A percentile compares a stretch with the other conserved stretches of the same genome.
Conservation (phyloP, 306 rosid genomes). For the Rosa lucieae region DNA sequence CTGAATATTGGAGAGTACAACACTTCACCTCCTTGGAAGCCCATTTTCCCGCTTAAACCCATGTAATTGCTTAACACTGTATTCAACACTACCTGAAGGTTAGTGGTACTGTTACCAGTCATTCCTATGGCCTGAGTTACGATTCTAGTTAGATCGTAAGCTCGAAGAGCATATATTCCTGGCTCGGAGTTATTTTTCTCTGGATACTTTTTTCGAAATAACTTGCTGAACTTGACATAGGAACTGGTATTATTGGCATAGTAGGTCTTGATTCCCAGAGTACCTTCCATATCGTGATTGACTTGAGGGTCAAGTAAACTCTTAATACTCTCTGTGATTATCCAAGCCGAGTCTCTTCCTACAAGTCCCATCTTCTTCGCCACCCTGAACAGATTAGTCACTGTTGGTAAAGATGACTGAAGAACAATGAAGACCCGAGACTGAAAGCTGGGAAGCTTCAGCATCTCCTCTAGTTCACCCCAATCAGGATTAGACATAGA, state of each 20-base stretch:
- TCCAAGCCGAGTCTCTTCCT: constrained; percentile 51
- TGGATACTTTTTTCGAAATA: constrained; percentile 30
- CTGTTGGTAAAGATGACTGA: constrained; percentile 43
- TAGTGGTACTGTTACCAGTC: constrained; percentile 5
- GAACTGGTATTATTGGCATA: constrained; percentile 34
- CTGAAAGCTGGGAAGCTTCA: constrained; percentile 32
- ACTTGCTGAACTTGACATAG: constrained; percentile 32
- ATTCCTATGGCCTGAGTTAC: constrained; percentile 37
- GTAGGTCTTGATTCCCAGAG: constrained; percentile 57
- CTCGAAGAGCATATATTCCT: constrained; percentile 50
- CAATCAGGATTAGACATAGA: constrained; percentile 46
- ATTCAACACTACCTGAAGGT: constrained; percentile 19
- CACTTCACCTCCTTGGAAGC: constrained; percentile 33
- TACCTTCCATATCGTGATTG: constrained; percentile 45
- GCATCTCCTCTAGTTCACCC: constrained; percentile 44
- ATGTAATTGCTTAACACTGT: constrained; percentile 29
- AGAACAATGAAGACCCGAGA: constrained; percentile 52
- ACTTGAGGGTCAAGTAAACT: constrained; percentile 38
- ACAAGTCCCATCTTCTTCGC: constrained; percentile 47
- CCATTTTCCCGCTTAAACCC: constrained; percentile 56
- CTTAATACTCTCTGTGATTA: constrained; percentile 46
- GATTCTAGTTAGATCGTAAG: constrained; percentile 50
- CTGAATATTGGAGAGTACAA: constrained; percentile 33
- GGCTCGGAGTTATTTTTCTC: constrained; percentile 48
- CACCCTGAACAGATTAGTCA: constrained; percentile 46